Conservation (phyloP, 2,329 filamentous ascomycete species). For the Aurifilum marmelostoma region DNA sequence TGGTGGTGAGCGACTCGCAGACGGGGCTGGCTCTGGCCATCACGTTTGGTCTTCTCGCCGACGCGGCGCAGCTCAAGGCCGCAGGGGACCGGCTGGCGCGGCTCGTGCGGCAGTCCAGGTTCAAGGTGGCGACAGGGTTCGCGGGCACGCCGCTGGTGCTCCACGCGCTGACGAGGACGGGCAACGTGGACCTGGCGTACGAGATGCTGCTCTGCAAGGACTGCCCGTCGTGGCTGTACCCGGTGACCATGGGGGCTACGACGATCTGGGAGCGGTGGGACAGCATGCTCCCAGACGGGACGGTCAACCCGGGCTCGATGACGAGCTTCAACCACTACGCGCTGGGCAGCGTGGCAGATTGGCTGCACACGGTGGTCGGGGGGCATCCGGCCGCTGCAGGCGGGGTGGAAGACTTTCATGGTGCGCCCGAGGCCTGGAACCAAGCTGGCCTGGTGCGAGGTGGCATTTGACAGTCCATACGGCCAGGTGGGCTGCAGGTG, state of each 20-base stretch:
- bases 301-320: slow-evolving; percentile 44
- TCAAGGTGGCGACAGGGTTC: slow-evolving; percentile 26
- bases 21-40: slow-evolving; percentile 36
- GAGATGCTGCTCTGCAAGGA: slow-evolving; percentile 51
- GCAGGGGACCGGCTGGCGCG: slow-evolving; percentile 29
- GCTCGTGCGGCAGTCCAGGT: slow-evolving; percentile 21
- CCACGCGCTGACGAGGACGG: slow-evolving; percentile 32
- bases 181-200: slow-evolving; percentile 44
- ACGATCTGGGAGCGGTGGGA: slow-evolving; percentile 50
- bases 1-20: slow-evolving; percentile 35
- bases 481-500: slow-evolving; percentile 24
- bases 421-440: slow-evolving; percentile 39
- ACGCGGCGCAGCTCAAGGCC: neutral
- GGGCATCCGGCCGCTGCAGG: slow-evolving; percentile 36
- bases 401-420: slow-evolving; percentile 38
- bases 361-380: slow-evolving; percentile 42
- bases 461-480: slow-evolving; percentile 26
- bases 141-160: slow-evolving; percentile 28
- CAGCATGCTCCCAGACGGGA: slow-evolving; percentile 41
- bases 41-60: slow-evolving; percentile 32
- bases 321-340: slow-evolving; percentile 49
- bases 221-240: slow-evolving; percentile 44
- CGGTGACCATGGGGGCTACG: slow-evolving; percentile 43
- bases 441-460: slow-evolving; percentile 29
- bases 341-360: slow-evolving; percentile 43